Conservation (phyloP, 2,329 filamentous ascomycete species). For the Pseudogymnoascus sp. region DNA sequence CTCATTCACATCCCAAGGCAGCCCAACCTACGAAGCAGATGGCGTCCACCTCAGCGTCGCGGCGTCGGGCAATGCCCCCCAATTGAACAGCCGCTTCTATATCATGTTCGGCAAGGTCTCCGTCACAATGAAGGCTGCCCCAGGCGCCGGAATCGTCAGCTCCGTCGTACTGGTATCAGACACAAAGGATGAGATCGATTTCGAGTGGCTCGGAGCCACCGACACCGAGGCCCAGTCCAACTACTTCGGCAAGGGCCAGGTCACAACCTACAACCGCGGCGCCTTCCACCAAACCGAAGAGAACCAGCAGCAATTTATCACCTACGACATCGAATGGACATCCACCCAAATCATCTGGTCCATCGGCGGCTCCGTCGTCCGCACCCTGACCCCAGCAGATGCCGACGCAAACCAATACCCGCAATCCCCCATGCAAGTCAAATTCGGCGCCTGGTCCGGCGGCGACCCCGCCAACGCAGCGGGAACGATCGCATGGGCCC, state of each 20-base stretch:
- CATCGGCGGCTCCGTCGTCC: conserved; percentile 69
- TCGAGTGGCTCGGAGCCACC: conserved; percentile 86
- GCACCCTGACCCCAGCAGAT: conserved; percentile 62
- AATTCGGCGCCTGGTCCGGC: conserved; percentile 86
- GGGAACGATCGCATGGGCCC: conserved; percentile 86
- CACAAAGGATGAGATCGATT: conserved; percentile 89
- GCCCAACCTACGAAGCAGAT: conserved; percentile 65
- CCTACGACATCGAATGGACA: conserved; percentile 90
- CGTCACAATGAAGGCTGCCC: conserved; percentile 74
- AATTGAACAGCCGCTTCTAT: conserved; percentile 86
- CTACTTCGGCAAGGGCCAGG: conserved; percentile 91
- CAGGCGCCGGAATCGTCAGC: conserved; percentile 86
- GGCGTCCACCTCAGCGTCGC: conserved; percentile 77
- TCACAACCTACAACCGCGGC: conserved; percentile 78
- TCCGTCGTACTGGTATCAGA: conserved; percentile 88
- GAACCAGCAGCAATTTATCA: conserved; percentile 72
- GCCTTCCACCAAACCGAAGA: conserved; percentile 62
- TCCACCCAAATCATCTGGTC: conserved; percentile 77
- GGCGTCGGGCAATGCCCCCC: conserved; percentile 72
- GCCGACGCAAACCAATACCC: conserved; percentile 74
- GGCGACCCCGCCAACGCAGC: conserved; percentile 68
- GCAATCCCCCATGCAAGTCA: conserved; percentile 91
- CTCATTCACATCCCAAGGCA: conserved; percentile 65
- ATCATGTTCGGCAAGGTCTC: conserved; percentile 98
- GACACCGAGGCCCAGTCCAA: conserved; percentile 80